Evolutionary conservation across 2,329 filamentous ascomycete species (phyloP).

Genomic region (Ascomycota sp.): DNA sequence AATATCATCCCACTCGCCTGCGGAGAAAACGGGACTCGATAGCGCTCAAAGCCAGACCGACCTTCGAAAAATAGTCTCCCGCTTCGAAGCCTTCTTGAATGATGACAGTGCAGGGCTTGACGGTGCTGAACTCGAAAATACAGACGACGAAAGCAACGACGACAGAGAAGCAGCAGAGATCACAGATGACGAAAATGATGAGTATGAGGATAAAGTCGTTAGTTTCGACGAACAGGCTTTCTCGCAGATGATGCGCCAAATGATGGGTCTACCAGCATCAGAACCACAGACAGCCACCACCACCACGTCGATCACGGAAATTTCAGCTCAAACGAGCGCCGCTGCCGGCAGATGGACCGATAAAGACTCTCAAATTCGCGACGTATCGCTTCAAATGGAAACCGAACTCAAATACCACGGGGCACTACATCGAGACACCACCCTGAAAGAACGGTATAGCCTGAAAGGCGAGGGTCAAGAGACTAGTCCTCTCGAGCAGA

Average conservation of each 20-base stretch:
- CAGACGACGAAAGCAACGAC: conserved; percentile 34
- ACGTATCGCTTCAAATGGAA: conserved; percentile 50
- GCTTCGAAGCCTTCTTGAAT: conserved; percentile 84
- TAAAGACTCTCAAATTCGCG: conserved; percentile 40
- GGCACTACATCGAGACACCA: conserved; percentile 21
- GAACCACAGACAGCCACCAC: too few relatives aligned
- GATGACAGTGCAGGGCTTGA: conserved; percentile 65
- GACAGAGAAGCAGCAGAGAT: conserved; percentile 29
- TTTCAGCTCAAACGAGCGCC: too few relatives aligned
- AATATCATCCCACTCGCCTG: conserved; percentile 9
- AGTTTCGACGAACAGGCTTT: conserved; percentile 77
- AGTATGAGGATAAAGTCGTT: conserved; percentile 53
- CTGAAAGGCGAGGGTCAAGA: too few relatives aligned
- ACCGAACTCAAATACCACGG: conserved; percentile 30
- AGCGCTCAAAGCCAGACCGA: conserved; percentile 51
- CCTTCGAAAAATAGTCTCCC: conserved; percentile 73
- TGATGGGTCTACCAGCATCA: conserved; percentile 47
- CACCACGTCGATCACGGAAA: too few relatives aligned
- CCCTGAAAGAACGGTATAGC: conserved; percentile 7
- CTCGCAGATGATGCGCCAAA: conserved; percentile 70
- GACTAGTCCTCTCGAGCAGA: too few relatives aligned
- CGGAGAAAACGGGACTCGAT: conserved; percentile 29
- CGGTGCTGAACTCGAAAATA: conserved; percentile 52
- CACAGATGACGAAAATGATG: conserved; percentile 32
- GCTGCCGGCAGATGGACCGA: too few relatives aligned